Conservation (phyloP, 108 stramenopile species). For the Cyclostephanos tholiformis region DNA sequence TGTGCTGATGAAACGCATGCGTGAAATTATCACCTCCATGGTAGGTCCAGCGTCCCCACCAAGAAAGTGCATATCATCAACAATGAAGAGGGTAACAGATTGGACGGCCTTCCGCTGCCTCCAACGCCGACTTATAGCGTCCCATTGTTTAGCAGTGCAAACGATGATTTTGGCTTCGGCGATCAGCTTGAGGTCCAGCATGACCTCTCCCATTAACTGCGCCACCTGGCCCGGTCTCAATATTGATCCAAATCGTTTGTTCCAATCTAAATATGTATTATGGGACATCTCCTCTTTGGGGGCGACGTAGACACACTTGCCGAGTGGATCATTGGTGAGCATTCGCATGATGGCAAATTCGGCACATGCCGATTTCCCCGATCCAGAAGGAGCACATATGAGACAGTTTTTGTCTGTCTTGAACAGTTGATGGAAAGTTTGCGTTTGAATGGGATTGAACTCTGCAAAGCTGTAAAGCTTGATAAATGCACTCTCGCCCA, state of each 20-base stretch:
- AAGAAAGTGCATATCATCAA: slow-evolving; percentile 97
- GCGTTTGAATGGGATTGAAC: slow-evolving; percentile 99
- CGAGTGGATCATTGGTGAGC: slow-evolving; percentile 74
- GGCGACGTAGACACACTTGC: slow-evolving; percentile 93
- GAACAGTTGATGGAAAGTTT: slow-evolving; percentile 94
- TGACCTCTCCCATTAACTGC: slow-evolving; percentile 87
- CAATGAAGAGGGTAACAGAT: slow-evolving; percentile 87
- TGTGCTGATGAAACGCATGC: slow-evolving; percentile 92
- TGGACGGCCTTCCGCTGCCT: slow-evolving; percentile 94
- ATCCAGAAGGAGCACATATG: slow-evolving; percentile 95
- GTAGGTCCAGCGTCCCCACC: slow-evolving; percentile 88
- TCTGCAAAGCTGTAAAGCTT: slow-evolving; percentile 71
- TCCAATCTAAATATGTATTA: slow-evolving; percentile 77
- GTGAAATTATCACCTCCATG: slow-evolving; percentile 95
- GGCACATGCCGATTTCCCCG: slow-evolving; percentile 90
- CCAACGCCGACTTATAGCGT: slow-evolving; percentile 92
- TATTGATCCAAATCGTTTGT: slow-evolving; percentile 69
- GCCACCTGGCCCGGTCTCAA: slow-evolving; percentile 70
- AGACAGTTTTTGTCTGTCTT: slow-evolving; percentile 90
- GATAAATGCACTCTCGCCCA: slow-evolving; percentile 78
- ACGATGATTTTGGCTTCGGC: slow-evolving; percentile 76
- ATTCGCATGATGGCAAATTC: slow-evolving; percentile 96
- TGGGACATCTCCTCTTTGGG: slow-evolving; percentile 88
- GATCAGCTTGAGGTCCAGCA: slow-evolving; percentile 87
- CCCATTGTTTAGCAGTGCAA: slow-evolving; percentile 91